A percentile compares a stretch with the other conserved stretches of the same genome.
Evolutionary conservation across 768 basidiomycete genomes (phyloP).

Genomic region (Trametes villosa): DNA sequence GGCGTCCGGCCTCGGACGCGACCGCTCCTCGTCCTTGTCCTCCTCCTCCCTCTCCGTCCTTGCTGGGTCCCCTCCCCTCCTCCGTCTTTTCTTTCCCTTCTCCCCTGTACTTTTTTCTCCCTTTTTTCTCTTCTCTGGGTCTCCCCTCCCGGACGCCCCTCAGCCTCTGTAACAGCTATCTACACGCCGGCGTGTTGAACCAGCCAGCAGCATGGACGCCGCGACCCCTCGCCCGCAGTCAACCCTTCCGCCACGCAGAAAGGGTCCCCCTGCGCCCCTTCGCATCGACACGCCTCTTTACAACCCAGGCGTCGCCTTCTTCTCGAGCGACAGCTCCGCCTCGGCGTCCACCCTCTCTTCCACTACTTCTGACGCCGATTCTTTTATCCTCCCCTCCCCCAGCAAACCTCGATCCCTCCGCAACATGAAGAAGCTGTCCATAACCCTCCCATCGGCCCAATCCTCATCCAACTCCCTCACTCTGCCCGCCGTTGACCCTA

Average conservation of each 20-base stretch:
- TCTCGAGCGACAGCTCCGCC: constrained; percentile 45
- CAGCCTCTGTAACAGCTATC: constrained; percentile 25
- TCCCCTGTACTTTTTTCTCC: constrained; percentile 11
- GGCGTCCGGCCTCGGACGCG: background rate
- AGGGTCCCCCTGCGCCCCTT: constrained; percentile 57
- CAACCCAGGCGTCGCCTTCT: constrained; percentile 53
- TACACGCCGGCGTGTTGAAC: constrained; percentile 51
- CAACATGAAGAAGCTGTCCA: constrained; percentile 80
- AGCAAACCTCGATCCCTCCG: constrained; percentile 51
- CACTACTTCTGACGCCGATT: constrained; percentile 56
- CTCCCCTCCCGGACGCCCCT: constrained; percentile 5
- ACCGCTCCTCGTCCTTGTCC: constrained; percentile 5
- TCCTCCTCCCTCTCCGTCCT: constrained; percentile 17
- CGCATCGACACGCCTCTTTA: constrained; percentile 60
- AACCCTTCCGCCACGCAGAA: constrained; percentile 45
- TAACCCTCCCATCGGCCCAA: constrained; percentile 64
- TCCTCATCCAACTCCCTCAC: constrained; percentile 59
- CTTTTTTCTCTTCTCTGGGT: constrained; percentile 7
- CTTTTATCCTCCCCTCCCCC: constrained; percentile 45
- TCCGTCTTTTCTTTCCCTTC: constrained; percentile 10
- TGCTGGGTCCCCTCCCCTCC: constrained; percentile 18
- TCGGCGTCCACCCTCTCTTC: constrained; percentile 57
- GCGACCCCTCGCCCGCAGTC: constrained; percentile 37
- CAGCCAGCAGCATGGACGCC: constrained; percentile 38
- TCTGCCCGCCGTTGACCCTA: constrained; percentile 38